Percentiles rank a stretch among this genome's conserved stretches.
These are phyloP conservation scores for Botryotinia narcissicola DNA, from an alignment of 2,329 filamentous ascomycete genomes.

Conservation along the genomic window DNA sequence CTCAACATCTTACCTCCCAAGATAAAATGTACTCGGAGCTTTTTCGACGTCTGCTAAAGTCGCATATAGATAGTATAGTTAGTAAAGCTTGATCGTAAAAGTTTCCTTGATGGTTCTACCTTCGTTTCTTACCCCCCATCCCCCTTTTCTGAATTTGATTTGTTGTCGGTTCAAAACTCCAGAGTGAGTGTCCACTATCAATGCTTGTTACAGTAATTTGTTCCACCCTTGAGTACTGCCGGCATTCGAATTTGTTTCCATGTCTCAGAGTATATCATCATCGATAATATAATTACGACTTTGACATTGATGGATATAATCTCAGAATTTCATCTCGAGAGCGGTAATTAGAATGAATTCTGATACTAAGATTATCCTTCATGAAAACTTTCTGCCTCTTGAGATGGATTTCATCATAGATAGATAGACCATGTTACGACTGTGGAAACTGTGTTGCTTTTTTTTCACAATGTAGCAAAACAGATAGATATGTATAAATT, in stretches of 20 bases:
- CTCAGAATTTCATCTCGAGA: not conserved
- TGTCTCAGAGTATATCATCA: not conserved
- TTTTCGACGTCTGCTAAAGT: not conserved
- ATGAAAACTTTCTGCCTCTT: not conserved
- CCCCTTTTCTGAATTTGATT: not conserved
- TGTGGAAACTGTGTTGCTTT: not conserved
- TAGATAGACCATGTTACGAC: not conserved
- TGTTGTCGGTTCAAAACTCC: not conserved
- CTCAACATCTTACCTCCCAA: not conserved
- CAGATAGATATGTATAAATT: not conserved
- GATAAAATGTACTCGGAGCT: not conserved
- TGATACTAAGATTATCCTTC: not conserved
- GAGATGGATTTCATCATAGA: not conserved
- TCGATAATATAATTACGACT: not conserved
- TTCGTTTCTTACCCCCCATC: not conserved
- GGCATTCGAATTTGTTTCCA: not conserved
- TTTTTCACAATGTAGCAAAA: not conserved
- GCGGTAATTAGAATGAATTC: not conserved
- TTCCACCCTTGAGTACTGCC: constrained; percentile 1
- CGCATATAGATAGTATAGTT: not conserved
- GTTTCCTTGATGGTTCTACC: not conserved
- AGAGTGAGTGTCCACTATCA: not conserved
- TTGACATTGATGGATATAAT: not conserved
- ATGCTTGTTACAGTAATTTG: constrained; percentile 5
- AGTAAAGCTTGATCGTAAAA: not conserved